Base-by-base conservation (phyloP, 78 protist species). In the Diacronema lutheri region DNA sequence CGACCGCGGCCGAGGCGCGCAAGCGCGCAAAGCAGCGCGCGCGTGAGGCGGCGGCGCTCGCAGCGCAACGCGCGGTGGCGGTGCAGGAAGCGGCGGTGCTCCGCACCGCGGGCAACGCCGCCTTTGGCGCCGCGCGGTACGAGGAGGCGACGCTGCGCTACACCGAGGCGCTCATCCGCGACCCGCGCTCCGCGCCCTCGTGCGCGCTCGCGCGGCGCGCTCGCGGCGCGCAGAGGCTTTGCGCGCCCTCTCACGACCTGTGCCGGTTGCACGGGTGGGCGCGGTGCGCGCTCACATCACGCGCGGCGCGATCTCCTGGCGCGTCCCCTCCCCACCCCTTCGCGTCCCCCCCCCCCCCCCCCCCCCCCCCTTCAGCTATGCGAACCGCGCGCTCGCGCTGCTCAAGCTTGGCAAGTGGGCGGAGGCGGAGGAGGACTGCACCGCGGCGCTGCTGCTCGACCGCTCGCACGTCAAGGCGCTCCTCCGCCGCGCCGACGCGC, bases 401-500 rank as follows among this genome's bases (percentile, higher is more conserved):
- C 77, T 71, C 35, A 71, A 71, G 50, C 77, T 71, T 2, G 31
- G 23, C 38, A 23, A 12, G 23, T 23, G 23, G 10, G 77, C 44
- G 13, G 77, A 71, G 50, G 77, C 77, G 50, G 50, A 40, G 46
- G 50, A 71, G 29, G 77, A 71, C 50, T 71, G 77, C 77, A 2
- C 13, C 60, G 46, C 77, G 6, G 77, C 77, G 11, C 41, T 71
- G 60, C 35, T 40, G 25, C 40, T 71, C 29, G 77, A 71, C 20
- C 29, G 46, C 9, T 21, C 9, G 19, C 9, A 40, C 25, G 77
- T 37, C 46, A 71, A 71, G 46, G 77, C 77, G 41, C 50, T 31
- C 31, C 60, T 71, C 35, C 77, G 77, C 77, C 77, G 77, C 60
- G 77, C 77, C 20, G 21, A 71, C 21, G 77, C 77, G 37, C n/a